Conservation (phyloP, 176 grass and related monocot genomes). For the Zizania latifolia region DNA sequence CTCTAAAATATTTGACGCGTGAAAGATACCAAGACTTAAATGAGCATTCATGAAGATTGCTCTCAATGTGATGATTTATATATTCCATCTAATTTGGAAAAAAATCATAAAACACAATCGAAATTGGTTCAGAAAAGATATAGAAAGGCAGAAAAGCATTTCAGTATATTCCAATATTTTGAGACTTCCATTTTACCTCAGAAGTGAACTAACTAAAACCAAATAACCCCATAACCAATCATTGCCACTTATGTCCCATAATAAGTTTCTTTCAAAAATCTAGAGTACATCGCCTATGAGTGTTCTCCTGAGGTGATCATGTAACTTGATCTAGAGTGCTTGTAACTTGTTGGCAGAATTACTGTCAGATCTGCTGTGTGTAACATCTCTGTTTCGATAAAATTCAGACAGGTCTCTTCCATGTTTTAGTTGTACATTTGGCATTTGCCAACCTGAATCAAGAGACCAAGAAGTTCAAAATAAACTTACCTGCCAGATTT, state of each 20-base stretch:
- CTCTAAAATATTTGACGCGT: neutral
- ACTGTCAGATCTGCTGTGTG: too few species aligned
- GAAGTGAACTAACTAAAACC: constrained; percentile 4
- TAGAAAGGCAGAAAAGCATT: constrained; percentile 14
- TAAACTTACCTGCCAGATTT: constrained; percentile 60
- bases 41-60: neutral
- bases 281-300: neutral
- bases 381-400: neutral
- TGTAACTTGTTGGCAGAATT: too few species aligned
- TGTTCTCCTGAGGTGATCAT: neutral
- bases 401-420: neutral
- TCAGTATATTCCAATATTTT: neutral
- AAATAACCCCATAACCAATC: neutral
- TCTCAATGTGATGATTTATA: neutral
- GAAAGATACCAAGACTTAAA: neutral
- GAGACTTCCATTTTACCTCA: neutral
- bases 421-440: constrained; percentile 2
- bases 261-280: too few species aligned
- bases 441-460: neutral
- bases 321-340: too few species aligned
- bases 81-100: neutral
- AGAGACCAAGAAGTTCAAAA: constrained; percentile 1
- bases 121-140: neutral
- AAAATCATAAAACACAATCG: neutral
- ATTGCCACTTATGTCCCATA: neutral